phyloP scores from a whole-genome alignment of 805 yeast species.

The Saccharomycopsis fibuligera region DNA sequence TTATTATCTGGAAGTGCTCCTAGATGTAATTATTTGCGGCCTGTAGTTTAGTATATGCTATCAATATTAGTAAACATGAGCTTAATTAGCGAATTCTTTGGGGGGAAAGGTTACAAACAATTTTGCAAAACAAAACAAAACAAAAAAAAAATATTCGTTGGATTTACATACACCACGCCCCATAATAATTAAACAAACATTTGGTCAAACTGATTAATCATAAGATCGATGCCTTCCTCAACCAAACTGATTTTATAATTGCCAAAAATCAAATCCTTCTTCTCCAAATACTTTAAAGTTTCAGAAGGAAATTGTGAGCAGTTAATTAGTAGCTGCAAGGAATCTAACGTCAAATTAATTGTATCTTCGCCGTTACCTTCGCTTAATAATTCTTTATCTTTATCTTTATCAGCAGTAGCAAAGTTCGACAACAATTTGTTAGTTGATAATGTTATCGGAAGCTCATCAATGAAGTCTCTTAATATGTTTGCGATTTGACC shows the following conservation, averaged over 20 bases:
- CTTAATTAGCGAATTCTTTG: too few species aligned
- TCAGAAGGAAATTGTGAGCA: slow-evolving; percentile 10
- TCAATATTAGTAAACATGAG: too few species aligned
- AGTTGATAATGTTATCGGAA: slow-evolving; percentile 9
- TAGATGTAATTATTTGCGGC: neutral
- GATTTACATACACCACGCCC: too few species aligned
- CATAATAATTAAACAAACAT: too few species aligned
- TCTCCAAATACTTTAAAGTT: slow-evolving; percentile 14
- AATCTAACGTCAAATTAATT: neutral
- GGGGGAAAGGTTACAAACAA: too few species aligned
- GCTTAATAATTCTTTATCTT: neutral
- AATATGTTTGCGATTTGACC: slow-evolving; percentile 9
- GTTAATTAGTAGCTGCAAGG: neutral
- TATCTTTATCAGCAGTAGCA: too few species aligned
- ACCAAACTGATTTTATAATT: slow-evolving; percentile 19
- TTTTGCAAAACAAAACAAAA: too few species aligned
- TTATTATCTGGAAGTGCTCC: neutral
- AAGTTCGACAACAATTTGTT: slow-evolving; percentile 1
- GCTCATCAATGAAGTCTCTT: slow-evolving; percentile 7
- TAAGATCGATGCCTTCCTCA: slow-evolving; percentile 12
- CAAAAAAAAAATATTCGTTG: too few species aligned
- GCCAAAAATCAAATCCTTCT: slow-evolving; percentile 9
- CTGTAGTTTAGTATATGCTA: too few species aligned
- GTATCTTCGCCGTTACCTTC: neutral
- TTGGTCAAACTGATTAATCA: slow-evolving; percentile 15